These are phyloP conservation scores for Deinandra increscens DNA, from an alignment of 129 eudicot genomes.

Conservation along the genomic window DNA sequence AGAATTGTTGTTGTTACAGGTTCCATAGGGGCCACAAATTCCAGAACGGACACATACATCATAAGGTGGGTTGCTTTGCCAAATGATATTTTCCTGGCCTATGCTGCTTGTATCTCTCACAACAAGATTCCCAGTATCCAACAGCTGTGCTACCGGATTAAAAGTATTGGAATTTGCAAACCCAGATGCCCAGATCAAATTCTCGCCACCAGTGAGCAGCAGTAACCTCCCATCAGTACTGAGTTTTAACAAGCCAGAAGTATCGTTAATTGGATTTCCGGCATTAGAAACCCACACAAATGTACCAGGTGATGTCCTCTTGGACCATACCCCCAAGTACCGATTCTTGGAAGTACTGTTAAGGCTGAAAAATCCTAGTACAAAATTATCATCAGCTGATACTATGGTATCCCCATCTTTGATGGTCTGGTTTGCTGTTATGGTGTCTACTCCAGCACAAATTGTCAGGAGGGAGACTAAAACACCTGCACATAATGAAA, in stretches of 20 bases:
- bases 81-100: not conserved
- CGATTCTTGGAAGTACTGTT: not conserved
- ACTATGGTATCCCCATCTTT: conserved; percentile 12
- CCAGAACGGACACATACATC: conserved; percentile 36
- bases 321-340: conserved; percentile 24
- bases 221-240: not conserved
- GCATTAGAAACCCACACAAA: conserved; percentile 17
- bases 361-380: not conserved
- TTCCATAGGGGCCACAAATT: conserved; percentile 45
- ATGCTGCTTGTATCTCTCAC: conserved; percentile 6
- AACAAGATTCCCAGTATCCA: conserved; percentile 32
- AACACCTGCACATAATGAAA: not conserved
- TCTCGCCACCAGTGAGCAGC: conserved; percentile 1
- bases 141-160: conserved; percentile 15
- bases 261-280: not conserved
- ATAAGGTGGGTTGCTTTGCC: conserved; percentile 20
- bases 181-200: conserved; percentile 21
- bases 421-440: not conserved
- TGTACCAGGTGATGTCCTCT: conserved; percentile 6
- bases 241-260: conserved; percentile 18
- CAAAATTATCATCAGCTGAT: not conserved
- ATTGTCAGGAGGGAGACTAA: not conserved
- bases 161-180: no score
- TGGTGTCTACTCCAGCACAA: not conserved
- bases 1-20: conserved; percentile 29